These are phyloP conservation scores for Artemisia tridentata DNA, from an alignment of 129 eudicot species.

Conservation along the genomic window DNA sequence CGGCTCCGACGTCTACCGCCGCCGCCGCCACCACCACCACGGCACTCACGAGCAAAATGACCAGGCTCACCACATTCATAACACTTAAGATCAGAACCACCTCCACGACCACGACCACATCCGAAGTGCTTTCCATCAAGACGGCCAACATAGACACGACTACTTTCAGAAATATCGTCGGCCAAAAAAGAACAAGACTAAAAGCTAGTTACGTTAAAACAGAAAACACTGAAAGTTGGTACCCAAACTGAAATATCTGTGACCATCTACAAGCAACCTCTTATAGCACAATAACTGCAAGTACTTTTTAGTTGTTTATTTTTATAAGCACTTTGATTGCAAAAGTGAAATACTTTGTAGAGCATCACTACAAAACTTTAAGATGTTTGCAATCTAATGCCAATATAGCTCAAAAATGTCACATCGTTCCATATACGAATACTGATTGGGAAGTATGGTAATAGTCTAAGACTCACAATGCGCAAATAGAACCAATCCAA, in stretches of 20 bases:
- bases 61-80: slow-evolving; percentile 91
- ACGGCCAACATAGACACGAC: too few species aligned
- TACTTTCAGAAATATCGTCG: too few species aligned
- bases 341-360: not conserved
- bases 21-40: too few species aligned
- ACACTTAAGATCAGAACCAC: slow-evolving; percentile 67
- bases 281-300: not conserved
- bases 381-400: not conserved
- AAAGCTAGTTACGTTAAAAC: too few species aligned
- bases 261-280: slow-evolving; percentile 2
- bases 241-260: not conserved
- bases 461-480: too few species aligned
- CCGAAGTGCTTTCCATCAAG: too few species aligned
- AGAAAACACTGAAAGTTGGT: too few species aligned
- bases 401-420: not conserved
- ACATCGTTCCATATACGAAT: too few species aligned
- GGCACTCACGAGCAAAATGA: slow-evolving; percentile 86
- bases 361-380: not conserved
- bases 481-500: too few species aligned
- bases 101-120: slow-evolving; percentile 60
- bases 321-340: slow-evolving; percentile 9
- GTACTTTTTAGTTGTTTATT: not conserved
- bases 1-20: too few species aligned
- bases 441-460: too few species aligned
- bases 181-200: too few species aligned